Evolutionary conservation across 495 filamentous ascomycete genomes (phyloP), one percentile per base, ranked within the genome.

Genomic region (Aspergillus kassunensis): DNA sequence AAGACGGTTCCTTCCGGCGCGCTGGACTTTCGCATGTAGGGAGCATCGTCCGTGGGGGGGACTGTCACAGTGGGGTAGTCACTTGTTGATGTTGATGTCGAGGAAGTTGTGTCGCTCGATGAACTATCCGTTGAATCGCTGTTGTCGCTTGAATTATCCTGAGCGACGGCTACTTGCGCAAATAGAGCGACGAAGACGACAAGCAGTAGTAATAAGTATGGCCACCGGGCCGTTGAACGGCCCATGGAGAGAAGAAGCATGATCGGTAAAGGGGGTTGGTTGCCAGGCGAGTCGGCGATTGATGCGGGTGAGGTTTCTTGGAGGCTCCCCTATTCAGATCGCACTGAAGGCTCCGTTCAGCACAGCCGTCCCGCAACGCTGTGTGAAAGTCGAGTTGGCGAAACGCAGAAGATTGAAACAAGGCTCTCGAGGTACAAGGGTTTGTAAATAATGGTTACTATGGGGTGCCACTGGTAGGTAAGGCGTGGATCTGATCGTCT

Each of bases 1-100:
- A 98, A 98, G 27, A 98, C 85, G 20, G 93, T 97, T 15, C 93
- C 93, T 70, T 97, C 90, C 0, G 93, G 93, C 7, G 91, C 78
- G 37, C 76, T 86, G n/a, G 90, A 91, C 62, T 86, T 85, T 61
- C 95, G 89, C 91, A 98, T 96, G 65, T 89, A 98, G 23, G 95
- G 93, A 19, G 93, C 93, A 66, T 85, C 79, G 10, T 81, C 75
- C 2, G 88, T 96, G 10, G 90, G 85, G 4, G 93, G 93, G 31
- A 96, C 83, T 13, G 79, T 79, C 3, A 89, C 66, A 11, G 70
- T 54, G n/a, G 69, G 65, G 20, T 54, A 58, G 54, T 41, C 44
- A 13, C 58, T 62, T 29, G 61, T 56, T n/a, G 61, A 62, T 19
- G 68, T 51, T 30, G 53, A 29, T 2, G 54, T 20, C 61, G 62